These are phyloP conservation scores for Deinandra increscens DNA, from an alignment of 129 eudicot genomes.

Conservation along the genomic window DNA sequence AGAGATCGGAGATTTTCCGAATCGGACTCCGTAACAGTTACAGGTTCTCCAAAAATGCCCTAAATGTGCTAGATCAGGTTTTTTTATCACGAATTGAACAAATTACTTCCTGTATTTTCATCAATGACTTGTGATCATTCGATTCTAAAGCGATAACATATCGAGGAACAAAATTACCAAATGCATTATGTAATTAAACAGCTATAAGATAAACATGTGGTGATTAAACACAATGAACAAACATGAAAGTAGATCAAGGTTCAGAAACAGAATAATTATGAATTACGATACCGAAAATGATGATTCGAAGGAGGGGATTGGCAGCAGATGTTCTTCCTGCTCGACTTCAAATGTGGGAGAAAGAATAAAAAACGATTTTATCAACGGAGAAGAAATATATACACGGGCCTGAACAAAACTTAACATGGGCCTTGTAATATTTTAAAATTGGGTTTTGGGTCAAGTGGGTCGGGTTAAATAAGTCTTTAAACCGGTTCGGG, in stretches of 20 bases:
- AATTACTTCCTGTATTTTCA: not conserved
- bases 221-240: not conserved
- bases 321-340: not conserved
- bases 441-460: no score
- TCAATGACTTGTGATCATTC: not conserved
- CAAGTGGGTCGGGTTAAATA: no score
- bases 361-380: not conserved
- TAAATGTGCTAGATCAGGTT: not conserved
- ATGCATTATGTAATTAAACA: not conserved
- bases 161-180: not conserved
- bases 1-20: not conserved
- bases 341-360: not conserved
- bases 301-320: not conserved
- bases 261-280: not conserved
- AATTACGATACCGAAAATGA: constrained; percentile 10
- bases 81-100: constrained; percentile 9
- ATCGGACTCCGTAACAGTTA: no score
- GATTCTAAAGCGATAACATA: not conserved
- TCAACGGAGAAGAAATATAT: not conserved
- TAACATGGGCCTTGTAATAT: not conserved
- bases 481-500: no score
- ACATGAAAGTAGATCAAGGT: not conserved
- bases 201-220: not conserved
- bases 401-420: not conserved
- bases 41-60: not conserved